Base-by-base conservation (phyloP, 2,329 filamentous ascomycete species). In the Ascosphaera aggregata region DNA sequence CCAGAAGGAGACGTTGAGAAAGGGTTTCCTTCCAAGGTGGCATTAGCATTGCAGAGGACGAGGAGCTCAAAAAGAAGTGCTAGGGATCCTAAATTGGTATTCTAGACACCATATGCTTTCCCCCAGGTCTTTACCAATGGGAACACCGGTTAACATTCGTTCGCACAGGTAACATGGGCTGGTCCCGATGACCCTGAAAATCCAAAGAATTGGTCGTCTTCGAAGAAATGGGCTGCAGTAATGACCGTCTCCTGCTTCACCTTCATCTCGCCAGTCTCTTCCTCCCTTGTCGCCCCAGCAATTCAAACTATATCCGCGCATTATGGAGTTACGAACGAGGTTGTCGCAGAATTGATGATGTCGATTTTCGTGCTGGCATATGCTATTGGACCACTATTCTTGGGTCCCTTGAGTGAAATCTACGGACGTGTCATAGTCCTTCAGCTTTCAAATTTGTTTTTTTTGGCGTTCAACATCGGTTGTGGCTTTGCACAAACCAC, bases 201-300 rank as follows among this genome's bases (percentile, higher is more conserved):
- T 38, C 60, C 61, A 1, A 57, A 58, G 41, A 71, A 73, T 51
- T 77, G 72, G 71, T 43, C 59, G 0, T 55, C 54, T 20, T 54
- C 51, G 22, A 65, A 61, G 49, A 75, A 73, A 51, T 76, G 71
- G 72, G 54, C 55, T 1, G 63, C 64, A 16, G 64, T 67, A 2
- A 54, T 69, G 31, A 58, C 70, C 40, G 58, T 73, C 20, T 64
- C 70, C 0, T 55, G 59, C 38, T 73, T 73, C 49, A 72, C 69
- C 2, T 63, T 75, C 45, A 67, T 76, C 42, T 71, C 70, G 2
- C 71, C 73, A 0, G 68, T 77, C 18, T 69, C 71, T 2, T 72
- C 68, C 3, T 69, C 67, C 27, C 75, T 76, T 64, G 50, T 68
- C 2, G 61, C 66, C 0, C 67, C 67, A 0, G 65, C 61, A 0